Conservation (phyloP, 352 stramenopile genomes). For the Phytophthora europaea region DNA sequence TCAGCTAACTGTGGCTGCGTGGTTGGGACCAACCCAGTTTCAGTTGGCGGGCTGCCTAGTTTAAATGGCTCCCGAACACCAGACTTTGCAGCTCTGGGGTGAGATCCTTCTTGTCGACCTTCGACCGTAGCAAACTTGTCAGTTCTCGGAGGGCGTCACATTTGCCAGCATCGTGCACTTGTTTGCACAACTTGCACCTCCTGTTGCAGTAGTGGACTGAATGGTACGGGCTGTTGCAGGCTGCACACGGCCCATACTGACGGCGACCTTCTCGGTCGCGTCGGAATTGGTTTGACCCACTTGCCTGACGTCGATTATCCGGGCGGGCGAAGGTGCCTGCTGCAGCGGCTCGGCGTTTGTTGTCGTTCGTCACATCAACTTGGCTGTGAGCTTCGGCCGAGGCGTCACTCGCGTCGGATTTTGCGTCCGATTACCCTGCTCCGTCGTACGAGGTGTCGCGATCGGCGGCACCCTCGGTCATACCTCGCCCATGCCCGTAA, state of each 20-base stretch:
- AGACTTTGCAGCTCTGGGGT: too few relatives aligned
- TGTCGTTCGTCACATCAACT: background rate
- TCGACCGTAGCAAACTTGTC: background rate
- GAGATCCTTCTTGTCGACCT: constrained; percentile 5
- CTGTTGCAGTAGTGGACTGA: background rate
- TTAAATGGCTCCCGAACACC: background rate
- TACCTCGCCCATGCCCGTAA: too few relatives aligned
- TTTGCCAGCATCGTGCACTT: background rate
- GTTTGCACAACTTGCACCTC: constrained; percentile 2
- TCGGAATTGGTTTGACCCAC: background rate
- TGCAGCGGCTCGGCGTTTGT: background rate
- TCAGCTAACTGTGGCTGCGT: constrained; percentile 15
- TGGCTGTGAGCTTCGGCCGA: background rate
- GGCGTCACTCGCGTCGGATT: too few relatives aligned
- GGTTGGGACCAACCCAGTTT: constrained; percentile 14
- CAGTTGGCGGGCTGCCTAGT: constrained; percentile 13
- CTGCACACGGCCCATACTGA: background rate
- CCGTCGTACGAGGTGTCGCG: too few relatives aligned
- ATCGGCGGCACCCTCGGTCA: too few relatives aligned
- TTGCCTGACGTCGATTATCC: background rate
- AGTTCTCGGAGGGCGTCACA: constrained; percentile 1
- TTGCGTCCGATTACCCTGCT: too few relatives aligned
- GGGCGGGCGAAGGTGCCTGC: background rate
- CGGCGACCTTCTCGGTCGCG: too few relatives aligned
- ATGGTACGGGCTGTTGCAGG: background rate